Conservation (phyloP, 805 yeast genomes). For the Sungouiella thailandica region DNA sequence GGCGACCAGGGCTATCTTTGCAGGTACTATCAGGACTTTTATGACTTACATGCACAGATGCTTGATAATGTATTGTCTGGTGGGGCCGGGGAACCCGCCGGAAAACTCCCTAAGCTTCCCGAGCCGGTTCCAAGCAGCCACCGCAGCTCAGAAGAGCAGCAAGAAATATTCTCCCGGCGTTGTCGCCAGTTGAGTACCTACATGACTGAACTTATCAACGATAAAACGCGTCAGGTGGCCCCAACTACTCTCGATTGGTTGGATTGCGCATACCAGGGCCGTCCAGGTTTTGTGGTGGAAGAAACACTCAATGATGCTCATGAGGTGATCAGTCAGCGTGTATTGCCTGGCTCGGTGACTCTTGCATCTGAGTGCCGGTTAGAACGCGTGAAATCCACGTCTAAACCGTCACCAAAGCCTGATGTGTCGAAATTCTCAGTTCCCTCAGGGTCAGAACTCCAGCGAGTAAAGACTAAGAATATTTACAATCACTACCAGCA, state of each 20-base stretch:
- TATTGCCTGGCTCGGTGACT: constrained; percentile 14
- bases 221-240: constrained; percentile 23
- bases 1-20: constrained; percentile 37
- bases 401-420: background rate
- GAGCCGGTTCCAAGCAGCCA: constrained; percentile 40
- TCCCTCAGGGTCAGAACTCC: constrained; percentile 1
- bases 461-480: constrained; percentile 22
- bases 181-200: constrained; percentile 39
- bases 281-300: constrained; percentile 22
- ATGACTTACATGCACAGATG: constrained; percentile 38
- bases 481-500: constrained; percentile 32
- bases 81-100: constrained; percentile 6
- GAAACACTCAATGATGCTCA: constrained; percentile 8
- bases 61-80: constrained; percentile 16
- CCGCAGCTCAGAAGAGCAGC: constrained; percentile 12
- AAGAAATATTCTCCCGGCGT: constrained; percentile 21
- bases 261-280: constrained; percentile 17
- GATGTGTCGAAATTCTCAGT: background rate
- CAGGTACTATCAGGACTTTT: constrained; percentile 49
- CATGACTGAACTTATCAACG: constrained; percentile 29
- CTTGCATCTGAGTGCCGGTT: constrained; percentile 8
- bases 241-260: constrained; percentile 27
- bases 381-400: background rate
- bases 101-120: constrained; percentile 38
- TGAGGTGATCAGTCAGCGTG: constrained; percentile 12